Percentiles rank a stretch among this genome's conserved stretches.
These are phyloP conservation scores for Sisymbrium altissimum DNA, from an alignment of 345 rosid genomes.

Conservation along the genomic window DNA sequence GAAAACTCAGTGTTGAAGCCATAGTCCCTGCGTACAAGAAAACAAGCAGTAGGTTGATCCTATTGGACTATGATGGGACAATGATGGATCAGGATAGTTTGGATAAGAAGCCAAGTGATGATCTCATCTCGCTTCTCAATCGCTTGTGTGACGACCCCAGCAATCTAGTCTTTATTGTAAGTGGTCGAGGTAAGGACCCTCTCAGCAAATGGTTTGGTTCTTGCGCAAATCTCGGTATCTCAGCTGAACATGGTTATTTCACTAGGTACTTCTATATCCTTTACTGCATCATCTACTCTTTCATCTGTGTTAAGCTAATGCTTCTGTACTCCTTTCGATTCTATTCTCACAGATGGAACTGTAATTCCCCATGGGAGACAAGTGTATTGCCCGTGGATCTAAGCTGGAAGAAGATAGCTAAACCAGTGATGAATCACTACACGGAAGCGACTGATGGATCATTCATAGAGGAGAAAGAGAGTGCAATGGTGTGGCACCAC, in stretches of 20 bases:
- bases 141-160: conserved; percentile 64
- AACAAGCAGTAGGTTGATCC: conserved; percentile 56
- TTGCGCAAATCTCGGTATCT: conserved; percentile 61
- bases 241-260: conserved; percentile 87
- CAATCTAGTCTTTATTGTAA: conserved; percentile 69
- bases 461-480: conserved; percentile 69
- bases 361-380: conserved; percentile 57
- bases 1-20: conserved; percentile 51
- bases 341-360: conserved; percentile 48
- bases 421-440: conserved; percentile 77
- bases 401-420: conserved; percentile 63
- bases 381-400: conserved; percentile 38
- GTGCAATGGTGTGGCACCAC: conserved; percentile 86
- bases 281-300: neutral
- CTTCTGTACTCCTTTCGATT: neutral
- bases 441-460: conserved; percentile 84
- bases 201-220: conserved; percentile 69
- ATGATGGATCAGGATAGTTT: conserved; percentile 52
- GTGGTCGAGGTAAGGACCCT: conserved; percentile 79
- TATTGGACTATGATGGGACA: conserved; percentile 88
- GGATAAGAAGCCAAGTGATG: conserved; percentile 52
- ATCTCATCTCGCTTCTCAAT: conserved; percentile 57
- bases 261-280: conserved; percentile 45
- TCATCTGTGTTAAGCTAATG: neutral
- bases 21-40: conserved; percentile 54